Base-by-base conservation (phyloP, 2,329 filamentous ascomycete genomes). In the Daldinia sp. region DNA sequence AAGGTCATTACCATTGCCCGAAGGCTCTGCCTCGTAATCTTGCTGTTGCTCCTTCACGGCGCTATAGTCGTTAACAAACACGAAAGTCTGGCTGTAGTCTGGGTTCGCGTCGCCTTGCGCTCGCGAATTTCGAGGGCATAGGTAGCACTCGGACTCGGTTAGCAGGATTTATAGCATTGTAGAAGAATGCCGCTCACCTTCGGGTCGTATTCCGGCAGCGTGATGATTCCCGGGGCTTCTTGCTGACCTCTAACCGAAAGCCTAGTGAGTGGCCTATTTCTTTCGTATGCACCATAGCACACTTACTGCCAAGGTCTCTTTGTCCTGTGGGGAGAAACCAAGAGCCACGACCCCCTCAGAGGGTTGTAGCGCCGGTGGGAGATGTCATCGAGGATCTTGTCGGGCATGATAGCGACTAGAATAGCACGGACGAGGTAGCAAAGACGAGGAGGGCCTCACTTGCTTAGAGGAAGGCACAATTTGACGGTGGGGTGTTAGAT, bases 261-360 rank as follows among this genome's bases (percentile, higher is more conserved):
- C 2, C 9, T 41, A 15, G 52, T 63, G 3, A 47, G 37, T 21
- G n/a, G 29, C 17, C 41, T 48, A 63, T 17, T 58, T 30, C 39
- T 19, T 17, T 21, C 48, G 25, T 30, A 19, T 27, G 37, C 29
- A 34, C 13, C 21, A 35, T n/a, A 8, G 11, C 23, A 27, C 8
- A 82, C 91, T 86, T 82, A 96, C 92, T 97, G 95, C 95, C 95
- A 99, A 73, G 95, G 95, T 68, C 95, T 87, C 85, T 98, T 98
- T 54, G 94, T 98, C 57, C 95, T 85, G 78, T 99, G 95, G 64
- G 95, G 95, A 13, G 95, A 98, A 11, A 99, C 95, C 34, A 99
- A 86, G 63, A 99, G 85, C 90, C 94, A 96, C 65, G 90, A 93
- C 64, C 92, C 93, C 68, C 92, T 90, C 65, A 99, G 84, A 54